Evolutionary conservation across 176 grass and related monocot species (phyloP), one percentile per base, ranked within the genome.

Genomic region (Areca catechu): DNA sequence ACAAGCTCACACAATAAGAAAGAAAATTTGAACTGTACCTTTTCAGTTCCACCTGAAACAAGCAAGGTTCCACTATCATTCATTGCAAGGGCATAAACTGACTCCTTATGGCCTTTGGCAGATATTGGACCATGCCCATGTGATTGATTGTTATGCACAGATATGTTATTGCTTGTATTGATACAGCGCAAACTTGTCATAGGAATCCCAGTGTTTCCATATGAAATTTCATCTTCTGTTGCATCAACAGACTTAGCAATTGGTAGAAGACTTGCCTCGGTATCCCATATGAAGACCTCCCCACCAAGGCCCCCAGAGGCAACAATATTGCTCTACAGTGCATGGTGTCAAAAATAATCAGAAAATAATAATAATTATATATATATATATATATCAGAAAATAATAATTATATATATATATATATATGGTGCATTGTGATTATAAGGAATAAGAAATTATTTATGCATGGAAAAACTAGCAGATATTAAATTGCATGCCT

Each of bases 31-130:
- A 58, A 15, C 15, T 18, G 16, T 82, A 96, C 86, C 83, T 92
- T 98, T 63, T 98, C 87, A 53, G 93, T 98, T 66, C 93, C 93
- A 77, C 93, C 87, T 75, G 93, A 98, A 54, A 98, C 84, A 67
- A 98, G 81, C 27, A 92, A 58, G 18, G 69, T 98, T 76, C 93
- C 87, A 62, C 70, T 74, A 69, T 89, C 86, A 74, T 92, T 98
- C 93, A 98, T 98, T 34, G 88, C 84, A 24, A 98, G 53, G 18
- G 87, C 88, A 92, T 98, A 98, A 76, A 98, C 93, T 80, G 93
- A 98, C 61, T 98, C 93, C 65, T 98, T 92, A 56, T 98, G 87
- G 37, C 84, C 87, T 79, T 98, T 92, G 28, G 81, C 93, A 5
- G 72, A 50, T 63, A 85, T 83, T 62, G 92, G 92, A 79, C 66